Conservation (phyloP, 352 stramenopile genomes). For the Phytophthora sojae region DNA sequence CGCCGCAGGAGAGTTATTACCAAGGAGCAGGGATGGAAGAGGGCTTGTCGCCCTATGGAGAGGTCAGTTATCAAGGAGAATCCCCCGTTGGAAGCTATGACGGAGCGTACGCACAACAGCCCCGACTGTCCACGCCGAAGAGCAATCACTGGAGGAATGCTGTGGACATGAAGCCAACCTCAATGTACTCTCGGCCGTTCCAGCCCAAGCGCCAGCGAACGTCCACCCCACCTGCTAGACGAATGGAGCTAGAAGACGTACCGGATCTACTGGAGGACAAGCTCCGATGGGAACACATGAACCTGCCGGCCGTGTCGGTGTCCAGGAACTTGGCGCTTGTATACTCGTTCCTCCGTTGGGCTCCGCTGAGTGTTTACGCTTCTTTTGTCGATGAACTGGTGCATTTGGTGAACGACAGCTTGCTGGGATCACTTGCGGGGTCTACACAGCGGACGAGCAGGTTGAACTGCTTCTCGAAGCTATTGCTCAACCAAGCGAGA, state of each 20-base stretch:
- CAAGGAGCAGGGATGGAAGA: not conserved
- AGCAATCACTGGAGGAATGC: not conserved
- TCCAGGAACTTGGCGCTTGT: slow-evolving; percentile 66
- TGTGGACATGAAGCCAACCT: not conserved
- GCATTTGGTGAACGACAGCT: slow-evolving; percentile 42
- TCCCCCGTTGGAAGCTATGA: slow-evolving; percentile 2
- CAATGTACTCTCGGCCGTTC: not conserved
- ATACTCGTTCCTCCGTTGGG: slow-evolving; percentile 56
- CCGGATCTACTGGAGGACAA: slow-evolving; percentile 13
- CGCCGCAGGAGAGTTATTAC: slow-evolving; percentile 32
- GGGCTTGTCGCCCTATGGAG: not conserved
- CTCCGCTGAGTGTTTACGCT: slow-evolving; percentile 53
- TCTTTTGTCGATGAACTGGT: slow-evolving; percentile 58
- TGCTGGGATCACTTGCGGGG: slow-evolving; percentile 37
- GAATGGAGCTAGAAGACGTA: not conserved
- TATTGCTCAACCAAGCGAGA: slow-evolving; percentile 44
- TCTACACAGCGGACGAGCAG: slow-evolving; percentile 28
- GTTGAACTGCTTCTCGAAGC: slow-evolving; percentile 60
- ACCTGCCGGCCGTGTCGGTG: slow-evolving; percentile 34
- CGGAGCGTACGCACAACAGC: not conserved
- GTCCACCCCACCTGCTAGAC: not conserved
- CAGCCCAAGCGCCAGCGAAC: not conserved
- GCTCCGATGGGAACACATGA: slow-evolving; percentile 25
- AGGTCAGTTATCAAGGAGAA: not conserved
- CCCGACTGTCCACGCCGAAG: not conserved